A percentile compares a stretch with the other conserved stretches of the same genome.
Conservation (phyloP, 1,284 basidiomycete genomes). For the Ganoderma lucidum region DNA sequence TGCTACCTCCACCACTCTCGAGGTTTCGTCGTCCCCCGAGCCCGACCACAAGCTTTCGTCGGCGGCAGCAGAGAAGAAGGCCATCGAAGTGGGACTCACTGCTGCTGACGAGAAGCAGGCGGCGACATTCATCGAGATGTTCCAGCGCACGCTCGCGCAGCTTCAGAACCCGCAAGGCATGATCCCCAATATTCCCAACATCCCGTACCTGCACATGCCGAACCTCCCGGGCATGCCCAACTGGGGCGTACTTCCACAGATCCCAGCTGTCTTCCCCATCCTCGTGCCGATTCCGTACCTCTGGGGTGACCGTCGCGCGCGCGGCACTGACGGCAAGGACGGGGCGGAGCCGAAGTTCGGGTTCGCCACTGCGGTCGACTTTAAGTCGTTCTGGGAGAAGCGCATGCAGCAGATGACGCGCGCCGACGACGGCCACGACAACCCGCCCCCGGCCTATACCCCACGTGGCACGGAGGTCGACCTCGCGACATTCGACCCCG, state of each 20-base stretch:
- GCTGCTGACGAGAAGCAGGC: slow-evolving; percentile 67
- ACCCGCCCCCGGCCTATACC: slow-evolving; percentile 75
- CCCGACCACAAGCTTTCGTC: slow-evolving; percentile 12
- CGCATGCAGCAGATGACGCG: slow-evolving; percentile 66
- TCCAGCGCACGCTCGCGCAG: slow-evolving; percentile 79
- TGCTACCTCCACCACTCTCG: slow-evolving; percentile 6
- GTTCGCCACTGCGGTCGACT: slow-evolving; percentile 61
- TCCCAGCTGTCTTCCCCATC: slow-evolving; percentile 83
- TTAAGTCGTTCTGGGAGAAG: slow-evolving; percentile 76
- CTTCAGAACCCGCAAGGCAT: slow-evolving; percentile 66
- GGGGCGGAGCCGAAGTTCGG: slow-evolving; percentile 48
- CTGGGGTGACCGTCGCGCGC: slow-evolving; percentile 52
- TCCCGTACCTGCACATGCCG: slow-evolving; percentile 56
- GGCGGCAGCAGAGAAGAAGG: slow-evolving; percentile 35
- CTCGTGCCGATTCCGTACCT: slow-evolving; percentile 76
- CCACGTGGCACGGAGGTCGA: slow-evolving; percentile 50
- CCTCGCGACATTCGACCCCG: slow-evolving; percentile 15
- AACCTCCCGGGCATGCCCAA: slow-evolving; percentile 56
- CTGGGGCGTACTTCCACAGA: slow-evolving; percentile 75
- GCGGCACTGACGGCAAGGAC: slow-evolving; percentile 45
- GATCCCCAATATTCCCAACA: slow-evolving; percentile 63
- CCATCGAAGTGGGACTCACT: slow-evolving; percentile 32
- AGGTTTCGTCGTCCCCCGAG: not conserved
- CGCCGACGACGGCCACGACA: slow-evolving; percentile 51
- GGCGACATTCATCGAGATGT: slow-evolving; percentile 70